Evolutionary conservation across 352 stramenopile species (phyloP).

Genomic region (Globisporangium barbulae): DNA sequence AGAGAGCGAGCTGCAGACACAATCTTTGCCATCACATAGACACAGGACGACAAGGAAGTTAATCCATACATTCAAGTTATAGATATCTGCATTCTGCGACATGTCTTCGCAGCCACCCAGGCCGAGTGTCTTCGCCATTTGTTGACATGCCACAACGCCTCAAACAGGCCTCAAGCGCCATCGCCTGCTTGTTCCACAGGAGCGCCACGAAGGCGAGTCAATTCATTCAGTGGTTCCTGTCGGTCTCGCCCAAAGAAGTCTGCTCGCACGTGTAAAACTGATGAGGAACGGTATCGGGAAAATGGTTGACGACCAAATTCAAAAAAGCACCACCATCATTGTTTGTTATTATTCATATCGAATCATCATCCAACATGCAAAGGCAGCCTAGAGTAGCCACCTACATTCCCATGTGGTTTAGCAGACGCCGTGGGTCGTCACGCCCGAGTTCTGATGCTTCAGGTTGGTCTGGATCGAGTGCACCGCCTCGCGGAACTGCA

Average conservation of each 20-base stretch:
- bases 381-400: background rate
- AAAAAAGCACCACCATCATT: background rate
- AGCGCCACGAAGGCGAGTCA: slow-evolving; percentile 50
- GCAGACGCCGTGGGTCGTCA: slow-evolving; percentile 82
- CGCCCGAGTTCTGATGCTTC: slow-evolving; percentile 69
- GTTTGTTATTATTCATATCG: background rate
- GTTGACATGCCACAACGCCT: too few species aligned
- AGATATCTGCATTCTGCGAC: background rate
- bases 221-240: slow-evolving; percentile 62
- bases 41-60: background rate
- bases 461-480: slow-evolving; percentile 63
- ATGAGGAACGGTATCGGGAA: too few species aligned
- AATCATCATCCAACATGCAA: background rate
- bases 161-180: slow-evolving; percentile 15
- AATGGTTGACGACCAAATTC: background rate
- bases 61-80: slow-evolving; percentile 1
- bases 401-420: slow-evolving; percentile 22
- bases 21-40: background rate
- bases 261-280: slow-evolving; percentile 29
- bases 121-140: too few species aligned
- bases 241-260: slow-evolving; percentile 54
- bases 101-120: background rate
- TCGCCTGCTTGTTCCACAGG: slow-evolving; percentile 51
- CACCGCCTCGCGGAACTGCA: slow-evolving; percentile 62
- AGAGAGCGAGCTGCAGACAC: too few species aligned